These are phyloP conservation scores for Chlorella sp. DNA, from an alignment of 139 green algal species.

Conservation along the genomic window DNA sequence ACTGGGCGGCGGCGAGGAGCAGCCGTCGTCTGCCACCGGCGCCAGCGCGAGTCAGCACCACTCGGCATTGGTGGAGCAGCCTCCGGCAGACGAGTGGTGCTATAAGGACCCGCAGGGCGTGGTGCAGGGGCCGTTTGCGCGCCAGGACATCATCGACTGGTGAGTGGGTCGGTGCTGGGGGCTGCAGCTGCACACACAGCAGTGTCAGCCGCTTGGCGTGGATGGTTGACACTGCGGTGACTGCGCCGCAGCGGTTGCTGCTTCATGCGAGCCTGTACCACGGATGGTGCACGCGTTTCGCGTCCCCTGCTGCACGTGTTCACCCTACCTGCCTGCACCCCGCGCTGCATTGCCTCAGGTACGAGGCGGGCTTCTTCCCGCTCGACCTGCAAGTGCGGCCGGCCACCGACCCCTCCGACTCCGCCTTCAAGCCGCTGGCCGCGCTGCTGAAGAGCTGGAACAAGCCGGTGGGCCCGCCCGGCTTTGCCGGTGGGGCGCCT, in stretches of 20 bases:
- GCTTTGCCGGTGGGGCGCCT: constrained; percentile 10
- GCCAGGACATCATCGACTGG: constrained; percentile 85
- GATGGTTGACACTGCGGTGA: background rate
- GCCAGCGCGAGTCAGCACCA: background rate
- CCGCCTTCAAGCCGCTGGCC: constrained; percentile 56
- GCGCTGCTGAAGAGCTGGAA: constrained; percentile 63
- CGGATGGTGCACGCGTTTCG: too few species aligned
- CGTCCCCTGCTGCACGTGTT: background rate
- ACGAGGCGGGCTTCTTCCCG: constrained; percentile 77
- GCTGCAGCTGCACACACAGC: background rate
- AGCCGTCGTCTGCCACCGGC: background rate
- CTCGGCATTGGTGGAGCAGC: constrained; percentile 26
- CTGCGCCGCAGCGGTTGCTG: background rate
- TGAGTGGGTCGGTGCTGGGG: constrained; percentile 20
- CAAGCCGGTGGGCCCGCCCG: constrained; percentile 35
- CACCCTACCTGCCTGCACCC: background rate
- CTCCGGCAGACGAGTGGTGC: constrained; percentile 61
- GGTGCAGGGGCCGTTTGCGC: constrained; percentile 82
- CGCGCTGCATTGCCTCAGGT: background rate
- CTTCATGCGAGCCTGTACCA: too few species aligned
- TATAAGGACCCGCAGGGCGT: constrained; percentile 79
- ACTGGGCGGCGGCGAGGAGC: background rate
- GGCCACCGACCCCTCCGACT: constrained; percentile 32
- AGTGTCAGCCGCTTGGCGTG: background rate
- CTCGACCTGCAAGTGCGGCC: constrained; percentile 70